Conservation (phyloP, 768 basidiomycete genomes). For the Lactifluus pinguis region DNA sequence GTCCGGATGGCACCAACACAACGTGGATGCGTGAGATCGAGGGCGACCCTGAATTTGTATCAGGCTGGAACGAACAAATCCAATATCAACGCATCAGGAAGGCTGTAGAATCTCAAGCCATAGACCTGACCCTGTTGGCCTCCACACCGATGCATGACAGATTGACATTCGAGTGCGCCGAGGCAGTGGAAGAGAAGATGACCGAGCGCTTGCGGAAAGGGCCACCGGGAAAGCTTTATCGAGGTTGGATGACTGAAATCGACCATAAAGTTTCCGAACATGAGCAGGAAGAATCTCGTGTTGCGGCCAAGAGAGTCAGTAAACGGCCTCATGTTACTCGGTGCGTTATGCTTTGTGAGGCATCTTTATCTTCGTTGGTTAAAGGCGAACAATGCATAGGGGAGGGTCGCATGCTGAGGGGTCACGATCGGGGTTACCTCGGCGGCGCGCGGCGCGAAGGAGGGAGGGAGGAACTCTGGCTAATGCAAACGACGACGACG, state of each 20-base stretch:
- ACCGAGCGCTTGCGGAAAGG: background rate
- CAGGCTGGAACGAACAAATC: conserved; percentile 7
- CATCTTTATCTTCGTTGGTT: background rate
- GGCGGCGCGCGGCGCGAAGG: background rate
- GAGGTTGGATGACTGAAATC: conserved; percentile 8
- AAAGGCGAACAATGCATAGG: background rate
- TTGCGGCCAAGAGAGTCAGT: background rate
- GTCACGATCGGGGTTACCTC: background rate
- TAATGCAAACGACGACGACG: background rate
- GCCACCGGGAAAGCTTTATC: background rate
- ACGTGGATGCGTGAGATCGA: conserved; percentile 15
- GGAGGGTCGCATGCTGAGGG: background rate
- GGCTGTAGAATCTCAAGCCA: conserved; percentile 7
- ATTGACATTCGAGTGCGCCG: conserved; percentile 12
- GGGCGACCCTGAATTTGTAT: background rate
- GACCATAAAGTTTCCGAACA: background rate
- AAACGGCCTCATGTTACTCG: background rate
- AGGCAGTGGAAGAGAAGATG: conserved; percentile 12
- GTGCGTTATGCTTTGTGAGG: background rate
- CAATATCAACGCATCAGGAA: background rate
- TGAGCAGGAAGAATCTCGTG: background rate
- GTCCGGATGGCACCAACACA: conserved; percentile 17
- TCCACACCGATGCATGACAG: conserved; percentile 12
- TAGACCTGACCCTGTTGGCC: conserved; percentile 3
- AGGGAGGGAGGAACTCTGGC: background rate